These are phyloP conservation scores for Larix sibirica DNA, from an alignment of 83 land plant genomes.

Conservation along the genomic window DNA sequence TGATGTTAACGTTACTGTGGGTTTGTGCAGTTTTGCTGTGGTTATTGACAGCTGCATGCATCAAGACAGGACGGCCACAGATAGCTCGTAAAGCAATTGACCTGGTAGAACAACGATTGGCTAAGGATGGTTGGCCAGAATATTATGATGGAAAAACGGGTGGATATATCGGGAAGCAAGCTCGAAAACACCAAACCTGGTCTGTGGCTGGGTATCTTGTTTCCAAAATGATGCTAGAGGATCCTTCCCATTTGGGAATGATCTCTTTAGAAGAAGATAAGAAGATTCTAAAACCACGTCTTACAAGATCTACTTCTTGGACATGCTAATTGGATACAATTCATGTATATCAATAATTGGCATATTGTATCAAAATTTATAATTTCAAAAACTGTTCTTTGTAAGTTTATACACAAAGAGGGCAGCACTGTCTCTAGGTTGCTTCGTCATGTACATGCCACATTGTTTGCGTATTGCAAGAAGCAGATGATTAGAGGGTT, in stretches of 20 bases:
- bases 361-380: constrained; percentile 6
- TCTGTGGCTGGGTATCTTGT: constrained; percentile 44
- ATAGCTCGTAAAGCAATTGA: constrained; percentile 41
- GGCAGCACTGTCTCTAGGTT: not conserved
- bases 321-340: not conserved
- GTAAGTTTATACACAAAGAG: not conserved
- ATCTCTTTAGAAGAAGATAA: constrained; percentile 35
- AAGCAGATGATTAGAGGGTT: not conserved
- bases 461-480: not conserved
- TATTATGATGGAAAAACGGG: constrained; percentile 46
- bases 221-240: constrained; percentile 38
- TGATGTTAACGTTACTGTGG: not conserved
- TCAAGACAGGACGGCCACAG: constrained; percentile 45
- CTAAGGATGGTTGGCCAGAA: constrained; percentile 43
- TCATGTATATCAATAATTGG: not conserved
- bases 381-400: constrained; percentile 8
- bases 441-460: not conserved
- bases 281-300: constrained; percentile 27
- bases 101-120: constrained; percentile 26
- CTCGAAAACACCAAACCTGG: constrained; percentile 42
- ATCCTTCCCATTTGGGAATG: constrained; percentile 26
- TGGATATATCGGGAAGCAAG: constrained; percentile 43
- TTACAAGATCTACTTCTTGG: constrained; percentile 24
- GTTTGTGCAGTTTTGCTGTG: constrained; percentile 38
- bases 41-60: constrained; percentile 42